Percentiles rank a stretch among this genome's conserved stretches.
Conservation (phyloP, 768 basidiomycete genomes). For the Russula virescens region DNA sequence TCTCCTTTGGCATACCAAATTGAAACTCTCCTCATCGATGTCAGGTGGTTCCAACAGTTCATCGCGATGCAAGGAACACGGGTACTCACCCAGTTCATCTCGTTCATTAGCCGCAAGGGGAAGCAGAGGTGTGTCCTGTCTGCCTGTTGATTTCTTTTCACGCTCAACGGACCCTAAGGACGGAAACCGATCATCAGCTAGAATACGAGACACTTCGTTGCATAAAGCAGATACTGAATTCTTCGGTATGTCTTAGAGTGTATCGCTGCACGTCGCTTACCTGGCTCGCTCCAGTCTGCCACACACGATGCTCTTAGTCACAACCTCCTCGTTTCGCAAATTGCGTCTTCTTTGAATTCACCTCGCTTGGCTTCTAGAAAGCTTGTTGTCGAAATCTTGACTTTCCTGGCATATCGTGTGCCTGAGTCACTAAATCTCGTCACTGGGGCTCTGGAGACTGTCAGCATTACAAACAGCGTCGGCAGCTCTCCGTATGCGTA, state of each 20-base stretch:
- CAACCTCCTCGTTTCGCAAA: constrained; percentile 66
- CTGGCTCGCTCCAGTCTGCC: constrained; percentile 33
- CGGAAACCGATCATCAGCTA: constrained; percentile 58
- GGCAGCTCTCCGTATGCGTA: constrained; percentile 65
- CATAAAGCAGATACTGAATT: constrained; percentile 76
- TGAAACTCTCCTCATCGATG: neutral
- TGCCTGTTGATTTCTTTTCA: constrained; percentile 2
- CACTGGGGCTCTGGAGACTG: constrained; percentile 63
- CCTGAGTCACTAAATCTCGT: constrained; percentile 61
- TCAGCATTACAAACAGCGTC: constrained; percentile 59
- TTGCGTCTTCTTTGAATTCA: constrained; percentile 77
- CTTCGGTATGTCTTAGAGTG: constrained; percentile 37
- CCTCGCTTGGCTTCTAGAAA: constrained; percentile 75
- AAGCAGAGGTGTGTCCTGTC: constrained; percentile 45
- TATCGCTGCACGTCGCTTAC: constrained; percentile 3
- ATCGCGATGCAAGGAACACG: constrained; percentile 74
- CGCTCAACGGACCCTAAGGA: constrained; percentile 33
- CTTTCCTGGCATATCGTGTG: constrained; percentile 63
- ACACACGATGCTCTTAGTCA: constrained; percentile 70
- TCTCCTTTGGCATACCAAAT: neutral
- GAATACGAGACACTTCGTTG: constrained; percentile 91
- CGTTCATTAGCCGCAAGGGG: constrained; percentile 68
- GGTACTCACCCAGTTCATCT: constrained; percentile 73
- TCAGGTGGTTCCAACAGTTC: constrained; percentile 78
- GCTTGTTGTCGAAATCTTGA: constrained; percentile 70